phyloP scores from a whole-genome alignment of 768 basidiomycete genomes.

The Dentipellis fragilis region DNA sequence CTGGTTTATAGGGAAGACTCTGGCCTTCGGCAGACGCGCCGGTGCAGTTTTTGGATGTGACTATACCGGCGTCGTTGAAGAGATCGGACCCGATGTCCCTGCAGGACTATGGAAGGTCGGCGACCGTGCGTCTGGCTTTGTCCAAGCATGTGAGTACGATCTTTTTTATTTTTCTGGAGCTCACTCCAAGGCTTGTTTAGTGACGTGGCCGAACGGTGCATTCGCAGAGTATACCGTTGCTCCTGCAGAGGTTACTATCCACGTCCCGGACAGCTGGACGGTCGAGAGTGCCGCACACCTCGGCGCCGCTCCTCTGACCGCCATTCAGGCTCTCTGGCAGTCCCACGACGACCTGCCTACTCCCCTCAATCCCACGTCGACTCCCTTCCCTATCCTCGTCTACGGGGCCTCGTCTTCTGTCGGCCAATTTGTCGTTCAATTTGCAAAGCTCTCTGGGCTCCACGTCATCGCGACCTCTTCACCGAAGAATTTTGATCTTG shows the following conservation, averaged over 20 bases:
- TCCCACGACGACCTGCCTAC: conserved; percentile 6
- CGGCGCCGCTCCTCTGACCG: conserved; percentile 8
- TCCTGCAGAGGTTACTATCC: conserved; percentile 1
- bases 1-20: neutral
- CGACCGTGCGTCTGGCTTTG: conserved; percentile 7
- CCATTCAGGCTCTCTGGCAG: conserved; percentile 5
- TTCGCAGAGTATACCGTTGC: conserved; percentile 7
- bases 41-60: conserved; percentile 7
- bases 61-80: conserved; percentile 10
- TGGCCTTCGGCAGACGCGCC: neutral
- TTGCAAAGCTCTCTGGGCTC: conserved; percentile 22
- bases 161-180: neutral
- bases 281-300: conserved; percentile 13
- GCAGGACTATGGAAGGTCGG: conserved; percentile 6
- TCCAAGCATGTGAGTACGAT: neutral
- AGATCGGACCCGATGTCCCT: conserved; percentile 9
- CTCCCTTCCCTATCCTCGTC: conserved; percentile 3
- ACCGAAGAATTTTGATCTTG: conserved; percentile 20
- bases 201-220: neutral
- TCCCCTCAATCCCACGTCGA: neutral
- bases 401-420: conserved; percentile 21
- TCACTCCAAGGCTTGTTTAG: neutral
- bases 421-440: conserved; percentile 24
- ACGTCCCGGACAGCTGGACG: conserved; percentile 9
- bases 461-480: conserved; percentile 24